Evolutionary conservation across 306 rosid species (phyloP).

Genomic region (Purshia tridentata): DNA sequence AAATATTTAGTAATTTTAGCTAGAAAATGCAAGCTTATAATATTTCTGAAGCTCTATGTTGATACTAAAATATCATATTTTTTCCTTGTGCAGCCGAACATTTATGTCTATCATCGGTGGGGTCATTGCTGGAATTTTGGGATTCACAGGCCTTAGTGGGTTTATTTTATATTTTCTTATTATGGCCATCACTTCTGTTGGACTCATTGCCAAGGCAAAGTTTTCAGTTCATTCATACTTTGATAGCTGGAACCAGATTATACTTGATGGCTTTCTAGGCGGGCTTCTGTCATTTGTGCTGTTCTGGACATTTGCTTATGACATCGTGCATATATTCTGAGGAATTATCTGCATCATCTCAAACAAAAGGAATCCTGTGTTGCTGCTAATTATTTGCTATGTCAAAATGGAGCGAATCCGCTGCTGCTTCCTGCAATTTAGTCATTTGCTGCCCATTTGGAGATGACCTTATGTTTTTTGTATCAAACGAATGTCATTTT

Average conservation of each 20-base stretch:
- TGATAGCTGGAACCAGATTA: slow-evolving; percentile 56
- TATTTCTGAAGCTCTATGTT: not conserved
- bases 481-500: not conserved
- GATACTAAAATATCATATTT: not conserved
- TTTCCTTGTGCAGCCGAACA: slow-evolving; percentile 74
- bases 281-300: slow-evolving; percentile 87
- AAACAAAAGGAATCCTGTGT: slow-evolving; percentile 11
- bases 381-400: not conserved
- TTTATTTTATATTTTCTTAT: slow-evolving; percentile 64
- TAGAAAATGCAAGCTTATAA: not conserved
- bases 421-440: slow-evolving; percentile 14
- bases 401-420: slow-evolving; percentile 1
- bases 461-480: not conserved
- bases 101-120: slow-evolving; percentile 93
- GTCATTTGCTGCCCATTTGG: not conserved
- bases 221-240: slow-evolving; percentile 58
- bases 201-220: slow-evolving; percentile 54
- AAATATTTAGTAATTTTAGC: not conserved
- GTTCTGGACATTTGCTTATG: slow-evolving; percentile 96
- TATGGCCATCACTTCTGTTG: slow-evolving; percentile 64
- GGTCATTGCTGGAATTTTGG: slow-evolving; percentile 92
- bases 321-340: slow-evolving; percentile 91
- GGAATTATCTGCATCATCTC: slow-evolving; percentile 13
- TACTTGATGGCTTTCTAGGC: slow-evolving; percentile 61
- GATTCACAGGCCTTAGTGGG: slow-evolving; percentile 80